Base-by-base conservation (phyloP, 805 yeast genomes). In the Teunomyces cretensis region DNA sequence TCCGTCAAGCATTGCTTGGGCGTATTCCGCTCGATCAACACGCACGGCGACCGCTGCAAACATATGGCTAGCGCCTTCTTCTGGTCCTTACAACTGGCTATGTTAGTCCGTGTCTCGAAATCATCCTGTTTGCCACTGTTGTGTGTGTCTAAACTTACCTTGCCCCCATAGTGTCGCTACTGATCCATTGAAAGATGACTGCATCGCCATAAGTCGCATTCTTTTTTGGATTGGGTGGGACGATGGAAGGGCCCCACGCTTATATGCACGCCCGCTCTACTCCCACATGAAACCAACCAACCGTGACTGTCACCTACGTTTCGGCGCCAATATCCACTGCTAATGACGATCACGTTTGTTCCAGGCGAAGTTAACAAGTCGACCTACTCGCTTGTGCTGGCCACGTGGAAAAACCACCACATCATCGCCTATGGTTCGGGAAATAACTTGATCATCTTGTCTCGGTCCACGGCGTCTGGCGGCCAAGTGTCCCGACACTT, bases 41-140 rank as follows among this genome's bases (percentile, higher is more conserved):
- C 99, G 65, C 99, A 92, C 12, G 98, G 98, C 4, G 97, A 90
- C 59, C 97, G 79, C 64, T 92, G 99, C 40, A 92, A 76, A 63
- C 99, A 92, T 15, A 92, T 83, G 8, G 98, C 98, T 46, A 94
- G 88, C n/a, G 96, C 96, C 56, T 81, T 89, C 58, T 91, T 81
- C 61, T 92, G 95, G 65, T 92, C 99, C 59, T 87, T 85, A 65
- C 99, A 92, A 75, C 96, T 90, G 48, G 0, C 33, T 4, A n/a
- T 14, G 14, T 14, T 19, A 8, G 63, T 55, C 52, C 52, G 60
- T 49, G 42, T 3, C n/a, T 14, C 9, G 9, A n/a, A n/a, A n/a
- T n/a, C n/a, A n/a, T n/a, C n/a, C n/a, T n/a, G n/a, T n/a, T n/a
- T n/a, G n/a, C n/a, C n/a, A n/a, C n/a, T n/a, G n/a, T n/a, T n/a